Base-by-base conservation (phyloP, 1,139 yeast genomes). In the Arxiozyma telluris region DNA sequence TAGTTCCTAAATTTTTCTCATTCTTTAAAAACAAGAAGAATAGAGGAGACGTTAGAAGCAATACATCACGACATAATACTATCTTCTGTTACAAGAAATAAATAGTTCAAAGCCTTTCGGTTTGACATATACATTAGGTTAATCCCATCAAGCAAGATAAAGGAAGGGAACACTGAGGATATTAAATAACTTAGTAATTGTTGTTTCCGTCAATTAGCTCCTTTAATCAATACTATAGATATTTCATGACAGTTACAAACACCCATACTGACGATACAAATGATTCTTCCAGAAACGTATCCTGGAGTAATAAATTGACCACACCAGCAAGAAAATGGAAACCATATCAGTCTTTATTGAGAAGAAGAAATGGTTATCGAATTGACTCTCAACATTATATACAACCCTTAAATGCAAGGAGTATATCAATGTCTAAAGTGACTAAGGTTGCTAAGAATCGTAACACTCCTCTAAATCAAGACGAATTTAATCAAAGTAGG, bases 261-360 rank as follows among this genome's bases (percentile, higher is more conserved):
- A 38, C 38, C 34, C 18, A 21, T 41, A 4, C 21, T 21, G 17
- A 38, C 8, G 11, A 46, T 8, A 15, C 22, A 17, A 20, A 46
- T 21, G 21, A 34, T 41, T 34, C 20, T 8, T 34, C 38, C 17
- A 34, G 27, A 18, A 8, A 18, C 11, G 8, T 27, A 5, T 18
- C 18, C 17, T 46, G 49, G 49, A 41, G 39, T 11, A n/a, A 34
- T 21, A 34, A 21, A 46, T 38, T 55, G 34, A 41, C 50, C 2
- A 53, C 54, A 4, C 58, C 57, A 5, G 49, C 49, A 21, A 46
- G 49, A 34, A n/a, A 34, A 8, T 15, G 34, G 20, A 46, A 34
- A 46, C 43, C 49, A 34, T 46, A 46, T 22, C 42, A 46, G 20
- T 46, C 49, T 11, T 38, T 46, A 8, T 34, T 46, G 4, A 46